Evolutionary conservation across 768 basidiomycete genomes (phyloP), one percentile per base, ranked within the genome.

Genomic region (Agaricus subrufescens): DNA sequence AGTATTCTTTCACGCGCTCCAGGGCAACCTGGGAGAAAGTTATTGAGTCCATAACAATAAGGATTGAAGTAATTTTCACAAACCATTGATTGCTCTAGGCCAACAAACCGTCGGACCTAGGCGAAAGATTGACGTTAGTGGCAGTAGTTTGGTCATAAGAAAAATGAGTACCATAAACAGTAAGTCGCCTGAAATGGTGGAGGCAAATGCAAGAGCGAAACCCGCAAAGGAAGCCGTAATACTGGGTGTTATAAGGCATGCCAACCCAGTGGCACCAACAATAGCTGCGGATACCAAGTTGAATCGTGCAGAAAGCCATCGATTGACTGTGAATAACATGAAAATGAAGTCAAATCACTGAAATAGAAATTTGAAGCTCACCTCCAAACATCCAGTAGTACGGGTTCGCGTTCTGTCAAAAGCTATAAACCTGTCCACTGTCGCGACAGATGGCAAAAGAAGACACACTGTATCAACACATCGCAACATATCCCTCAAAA

Each of bases 311-410:
- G 88, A 88, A 46, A 94, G 75, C 94, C 94, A 98, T 44, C 93
- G 85, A 67, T 94, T 94, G 15, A 94, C 91, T 90, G 59, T 3
- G 50, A 49, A 46, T 37, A 19, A 45, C 12, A 26, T 52, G 39
- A 57, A 40, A 8, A 40, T 29, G 23, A 27, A 53, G 26, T 27
- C 23, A 52, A 37, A 27, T 54, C n/a, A 57, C 4, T 50, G n/a
- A 14, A 15, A 47, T 15, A 25, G 27, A 3, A 40, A 27, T 74
- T 19, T 19, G 19, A 19, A 19, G 19, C 19, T 52, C 66, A 89
- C 85, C 85, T 73, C 85, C 89, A 91, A 89, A 94, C 81, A 89
- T 87, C 94, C 94, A 95, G 65, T 89, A 93, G 66, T 84, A 89
- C 3, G 90, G 90, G 64, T 83, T 90, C 14, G 83, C 64, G 57